Conservation (phyloP, 495 filamentous ascomycete genomes). For the Neurospora sp. region DNA sequence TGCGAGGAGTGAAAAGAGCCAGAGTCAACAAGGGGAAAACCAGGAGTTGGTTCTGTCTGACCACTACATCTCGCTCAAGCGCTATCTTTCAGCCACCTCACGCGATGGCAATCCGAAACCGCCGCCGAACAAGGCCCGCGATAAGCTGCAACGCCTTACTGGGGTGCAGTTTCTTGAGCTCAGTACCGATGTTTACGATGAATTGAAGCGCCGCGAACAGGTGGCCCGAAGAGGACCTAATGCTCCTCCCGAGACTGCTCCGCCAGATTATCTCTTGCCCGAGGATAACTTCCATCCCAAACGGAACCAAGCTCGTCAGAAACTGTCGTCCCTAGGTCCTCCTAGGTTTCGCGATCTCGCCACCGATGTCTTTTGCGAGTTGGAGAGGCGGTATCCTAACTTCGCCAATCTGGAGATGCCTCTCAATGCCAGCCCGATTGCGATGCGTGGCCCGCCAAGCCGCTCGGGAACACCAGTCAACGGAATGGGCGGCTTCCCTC, state of each 20-base stretch:
- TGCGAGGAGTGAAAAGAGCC: conserved; percentile 48
- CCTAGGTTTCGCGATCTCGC: conserved; percentile 82
- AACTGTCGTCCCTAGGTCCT: conserved; percentile 76
- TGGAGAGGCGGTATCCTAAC: conserved; percentile 81
- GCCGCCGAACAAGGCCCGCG: conserved; percentile 76
- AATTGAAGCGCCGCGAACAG: conserved; percentile 75
- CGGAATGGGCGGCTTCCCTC: conserved; percentile 33
- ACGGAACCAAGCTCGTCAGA: conserved; percentile 90
- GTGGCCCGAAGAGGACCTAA: conserved; percentile 41
- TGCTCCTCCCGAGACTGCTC: conserved; percentile 39
- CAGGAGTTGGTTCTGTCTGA: conserved; percentile 50
- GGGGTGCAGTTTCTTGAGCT: conserved; percentile 92
- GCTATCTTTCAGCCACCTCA: conserved; percentile 60
- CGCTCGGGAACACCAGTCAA: conserved; percentile 48
- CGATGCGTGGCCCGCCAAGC: conserved; percentile 43
- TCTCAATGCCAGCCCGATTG: conserved; percentile 59
- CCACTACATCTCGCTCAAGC: conserved; percentile 73
- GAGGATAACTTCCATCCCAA: conserved; percentile 89
- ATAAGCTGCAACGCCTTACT: conserved; percentile 84
- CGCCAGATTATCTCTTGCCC: conserved; percentile 65
- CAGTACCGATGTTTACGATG: conserved; percentile 95
- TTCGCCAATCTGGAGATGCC: conserved; percentile 60
- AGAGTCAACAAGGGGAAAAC: conserved; percentile 37
- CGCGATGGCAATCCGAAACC: conserved; percentile 65
- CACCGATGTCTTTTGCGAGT: conserved; percentile 89